A percentile compares a stretch with the other conserved stretches of the same genome.
These are phyloP conservation scores for Spathaspora boniae DNA, from an alignment of 805 yeast genomes.

Conservation along the genomic window DNA sequence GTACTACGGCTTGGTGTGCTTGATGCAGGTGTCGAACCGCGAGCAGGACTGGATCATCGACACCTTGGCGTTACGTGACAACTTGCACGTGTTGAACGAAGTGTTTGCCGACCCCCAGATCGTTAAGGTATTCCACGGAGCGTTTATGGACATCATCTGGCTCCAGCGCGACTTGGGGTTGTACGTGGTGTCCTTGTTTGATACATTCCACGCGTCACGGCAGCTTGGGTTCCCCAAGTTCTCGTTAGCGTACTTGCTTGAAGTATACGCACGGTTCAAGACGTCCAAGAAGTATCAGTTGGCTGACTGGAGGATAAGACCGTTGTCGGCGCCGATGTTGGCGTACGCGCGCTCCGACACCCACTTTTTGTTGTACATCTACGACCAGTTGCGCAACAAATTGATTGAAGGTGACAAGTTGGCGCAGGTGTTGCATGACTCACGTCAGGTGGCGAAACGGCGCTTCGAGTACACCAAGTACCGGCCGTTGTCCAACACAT, in stretches of 20 bases:
- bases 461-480: conserved; percentile 78
- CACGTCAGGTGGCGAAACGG: conserved; percentile 74
- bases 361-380: conserved; percentile 81
- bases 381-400: conserved; percentile 64
- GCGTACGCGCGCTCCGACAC: conserved; percentile 94
- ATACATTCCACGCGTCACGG: conserved; percentile 86
- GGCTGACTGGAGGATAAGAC: conserved; percentile 95
- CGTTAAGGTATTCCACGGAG: conserved; percentile 92
- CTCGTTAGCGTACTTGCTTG: conserved; percentile 80
- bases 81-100: conserved; percentile 60
- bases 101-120: conserved; percentile 80
- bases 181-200: conserved; percentile 85
- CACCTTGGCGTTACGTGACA: conserved; percentile 74
- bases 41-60: conserved; percentile 86
- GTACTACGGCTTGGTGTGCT: conserved; percentile 83
- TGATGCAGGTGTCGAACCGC: conserved; percentile 87
- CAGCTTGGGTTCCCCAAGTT: conserved; percentile 76
- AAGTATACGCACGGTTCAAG: conserved; percentile 73
- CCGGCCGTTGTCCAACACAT: conserved; percentile 38
- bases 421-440: conserved; percentile 64
- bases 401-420: conserved; percentile 41
- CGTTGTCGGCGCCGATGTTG: conserved; percentile 69
- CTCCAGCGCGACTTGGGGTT: conserved; percentile 91
- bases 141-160: conserved; percentile 96
- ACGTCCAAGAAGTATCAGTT: conserved; percentile 93